Conservation (phyloP, 2,329 filamentous ascomycete genomes). For the Fusarium sp. region DNA sequence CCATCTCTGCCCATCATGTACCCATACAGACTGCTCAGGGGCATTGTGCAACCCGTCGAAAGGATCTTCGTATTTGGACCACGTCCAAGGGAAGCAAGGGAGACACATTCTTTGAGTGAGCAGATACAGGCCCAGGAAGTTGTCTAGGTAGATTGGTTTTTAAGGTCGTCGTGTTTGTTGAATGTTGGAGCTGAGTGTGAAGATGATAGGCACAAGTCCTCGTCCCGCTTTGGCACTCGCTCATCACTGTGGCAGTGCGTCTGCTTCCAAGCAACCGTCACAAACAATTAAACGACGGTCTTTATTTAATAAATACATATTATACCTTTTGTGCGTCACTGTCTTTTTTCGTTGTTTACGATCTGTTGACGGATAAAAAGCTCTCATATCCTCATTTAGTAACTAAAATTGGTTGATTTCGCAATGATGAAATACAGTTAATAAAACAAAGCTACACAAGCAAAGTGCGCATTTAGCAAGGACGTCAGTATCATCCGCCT, state of each 20-base stretch:
- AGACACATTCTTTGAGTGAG: slow-evolving; percentile 58
- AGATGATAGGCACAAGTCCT: background rate
- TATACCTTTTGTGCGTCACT: background rate
- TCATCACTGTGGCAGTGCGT: slow-evolving; percentile 13
- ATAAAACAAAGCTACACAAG: background rate
- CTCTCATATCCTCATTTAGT: background rate
- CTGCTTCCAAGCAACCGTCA: background rate
- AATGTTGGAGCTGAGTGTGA: background rate
- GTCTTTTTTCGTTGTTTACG: background rate
- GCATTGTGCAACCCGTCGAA: slow-evolving; percentile 51
- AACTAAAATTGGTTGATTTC: background rate
- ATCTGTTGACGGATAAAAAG: background rate
- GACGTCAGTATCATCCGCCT: background rate
- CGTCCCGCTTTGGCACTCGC: background rate
- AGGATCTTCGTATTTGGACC: slow-evolving; percentile 58
- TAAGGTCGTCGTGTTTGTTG: background rate
- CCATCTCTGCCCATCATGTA: slow-evolving; percentile 51
- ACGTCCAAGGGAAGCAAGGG: slow-evolving; percentile 64
- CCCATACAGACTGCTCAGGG: slow-evolving; percentile 57
- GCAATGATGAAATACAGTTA: background rate
- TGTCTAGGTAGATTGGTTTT: background rate
- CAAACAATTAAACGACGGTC: background rate
- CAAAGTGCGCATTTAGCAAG: background rate
- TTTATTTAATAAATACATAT: background rate
- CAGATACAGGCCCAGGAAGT: accelerated